phyloP scores from a whole-genome alignment of 108 stramenopile genomes.

The Cyclotella sp. region DNA sequence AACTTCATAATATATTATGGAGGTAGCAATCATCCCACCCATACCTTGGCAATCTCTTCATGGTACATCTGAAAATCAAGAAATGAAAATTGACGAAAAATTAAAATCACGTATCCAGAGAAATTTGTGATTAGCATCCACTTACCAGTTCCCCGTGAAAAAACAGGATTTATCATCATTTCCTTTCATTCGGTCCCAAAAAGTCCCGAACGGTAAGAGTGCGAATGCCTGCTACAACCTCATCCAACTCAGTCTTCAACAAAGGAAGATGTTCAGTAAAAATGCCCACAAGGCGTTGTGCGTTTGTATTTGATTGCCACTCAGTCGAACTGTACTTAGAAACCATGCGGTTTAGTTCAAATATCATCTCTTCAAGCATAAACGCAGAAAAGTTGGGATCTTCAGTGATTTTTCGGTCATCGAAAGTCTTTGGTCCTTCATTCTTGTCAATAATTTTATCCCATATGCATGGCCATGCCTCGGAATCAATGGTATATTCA shows the following conservation, averaged over 20 bases:
- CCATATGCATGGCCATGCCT: not conserved
- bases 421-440: not conserved
- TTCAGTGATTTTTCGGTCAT: not conserved
- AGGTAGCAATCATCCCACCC: too few species aligned
- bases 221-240: not conserved
- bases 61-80: too few species aligned
- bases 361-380: constrained; percentile 13
- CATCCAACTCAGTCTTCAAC: constrained; percentile 6
- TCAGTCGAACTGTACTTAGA: constrained; percentile 16
- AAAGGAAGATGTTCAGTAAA: constrained; percentile 4
- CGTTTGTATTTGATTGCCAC: not conserved
- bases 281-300: constrained; percentile 12
- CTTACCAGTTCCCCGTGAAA: too few species aligned
- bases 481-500: not conserved
- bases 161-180: too few species aligned
- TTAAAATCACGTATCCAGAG: too few species aligned
- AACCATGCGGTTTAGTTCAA: constrained; percentile 16
- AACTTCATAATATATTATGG: too few species aligned
- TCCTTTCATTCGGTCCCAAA: constrained; percentile 19
- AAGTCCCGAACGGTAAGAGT: not conserved
- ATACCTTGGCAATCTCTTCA: too few species aligned
- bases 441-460: constrained; percentile 5
- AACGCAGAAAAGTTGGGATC: constrained; percentile 3
- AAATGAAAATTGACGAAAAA: too few species aligned
- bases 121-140: too few species aligned